phyloP scores from a whole-genome alignment of 768 basidiomycete species.

The Xerocomellus intermedius region DNA sequence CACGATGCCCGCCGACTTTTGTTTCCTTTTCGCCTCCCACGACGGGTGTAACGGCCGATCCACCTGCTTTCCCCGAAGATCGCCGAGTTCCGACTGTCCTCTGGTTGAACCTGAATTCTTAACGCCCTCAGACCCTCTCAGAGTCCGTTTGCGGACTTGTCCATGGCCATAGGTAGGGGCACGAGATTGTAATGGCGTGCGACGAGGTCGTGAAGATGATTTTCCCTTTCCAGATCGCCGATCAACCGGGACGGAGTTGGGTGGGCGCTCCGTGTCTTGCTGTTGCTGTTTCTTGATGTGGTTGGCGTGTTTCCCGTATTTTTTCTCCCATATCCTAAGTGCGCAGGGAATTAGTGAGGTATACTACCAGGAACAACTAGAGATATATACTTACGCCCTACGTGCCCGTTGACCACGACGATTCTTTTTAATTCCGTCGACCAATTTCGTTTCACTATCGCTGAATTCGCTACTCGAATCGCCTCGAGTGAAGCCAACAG shows the following conservation, averaged over 20 bases:
- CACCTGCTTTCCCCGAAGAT: slow-evolving; percentile 5
- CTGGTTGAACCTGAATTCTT: neutral
- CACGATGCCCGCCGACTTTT: slow-evolving; percentile 63
- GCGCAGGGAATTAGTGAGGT: slow-evolving; percentile 1
- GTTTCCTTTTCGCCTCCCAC: slow-evolving; percentile 90
- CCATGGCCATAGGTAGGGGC: neutral
- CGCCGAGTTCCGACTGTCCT: neutral
- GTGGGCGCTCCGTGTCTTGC: slow-evolving; percentile 12
- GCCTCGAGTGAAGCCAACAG: slow-evolving; percentile 81
- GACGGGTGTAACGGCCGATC: slow-evolving; percentile 76
- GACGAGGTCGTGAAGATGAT: neutral
- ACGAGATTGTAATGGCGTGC: neutral
- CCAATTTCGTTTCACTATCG: slow-evolving; percentile 56
- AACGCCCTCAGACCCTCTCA: neutral
- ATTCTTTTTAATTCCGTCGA: slow-evolving; percentile 71
- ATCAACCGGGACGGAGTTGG: slow-evolving; percentile 13
- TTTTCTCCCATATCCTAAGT: slow-evolving; percentile 95
- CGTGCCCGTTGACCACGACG: slow-evolving; percentile 92
- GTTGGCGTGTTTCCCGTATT: slow-evolving; percentile 87
- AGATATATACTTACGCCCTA: slow-evolving; percentile 68
- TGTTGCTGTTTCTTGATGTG: slow-evolving; percentile 70
- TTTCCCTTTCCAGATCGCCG: slow-evolving; percentile 18
- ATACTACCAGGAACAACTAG: neutral
- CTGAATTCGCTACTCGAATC: slow-evolving; percentile 77
- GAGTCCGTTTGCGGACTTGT: neutral